phyloP scores from a whole-genome alignment of 768 basidiomycete species.

The Tephrocybe sp. region DNA sequence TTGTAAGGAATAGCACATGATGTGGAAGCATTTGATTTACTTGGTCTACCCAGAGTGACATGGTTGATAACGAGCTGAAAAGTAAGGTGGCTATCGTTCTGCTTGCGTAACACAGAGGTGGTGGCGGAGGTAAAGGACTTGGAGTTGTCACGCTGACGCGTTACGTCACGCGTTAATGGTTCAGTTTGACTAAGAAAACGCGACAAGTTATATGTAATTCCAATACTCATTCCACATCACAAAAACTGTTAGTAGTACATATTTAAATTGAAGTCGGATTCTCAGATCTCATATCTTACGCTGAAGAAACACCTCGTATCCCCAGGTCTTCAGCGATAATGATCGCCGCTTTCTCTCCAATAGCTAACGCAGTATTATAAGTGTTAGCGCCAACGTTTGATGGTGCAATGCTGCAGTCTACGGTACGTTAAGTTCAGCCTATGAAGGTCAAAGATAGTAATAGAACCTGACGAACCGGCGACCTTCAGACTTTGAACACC shows the following conservation, averaged over 20 bases:
- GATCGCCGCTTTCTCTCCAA: constrained; percentile 64
- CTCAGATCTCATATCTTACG: too few species aligned
- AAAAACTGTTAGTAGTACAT: too few species aligned
- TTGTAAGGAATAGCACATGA: background rate
- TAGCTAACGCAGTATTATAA: constrained; percentile 40
- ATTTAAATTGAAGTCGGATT: too few species aligned
- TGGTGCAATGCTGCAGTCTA: constrained; percentile 40
- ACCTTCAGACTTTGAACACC: constrained; percentile 59
- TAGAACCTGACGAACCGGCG: constrained; percentile 43
- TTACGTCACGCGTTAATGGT: constrained; percentile 16
- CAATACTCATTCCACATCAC: too few species aligned
- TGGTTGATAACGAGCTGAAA: constrained; percentile 20
- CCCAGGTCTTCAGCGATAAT: constrained; percentile 57
- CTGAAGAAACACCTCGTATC: constrained; percentile 21
- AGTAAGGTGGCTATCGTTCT: too few species aligned
- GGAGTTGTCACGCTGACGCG: constrained; percentile 13
- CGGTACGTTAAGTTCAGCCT: too few species aligned
- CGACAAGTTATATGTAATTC: too few species aligned
- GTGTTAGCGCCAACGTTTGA: constrained; percentile 42
- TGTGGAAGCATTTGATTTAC: constrained; percentile 26
- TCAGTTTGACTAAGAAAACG: too few species aligned
- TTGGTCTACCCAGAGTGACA: constrained; percentile 75
- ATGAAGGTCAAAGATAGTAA: too few species aligned
- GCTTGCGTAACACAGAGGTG: background rate
- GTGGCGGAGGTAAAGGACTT: background rate